Evolutionary conservation across 73 alveolate species (phyloP), one percentile per base, ranked within the genome.

Genomic region (Paraurostyla sp.): DNA sequence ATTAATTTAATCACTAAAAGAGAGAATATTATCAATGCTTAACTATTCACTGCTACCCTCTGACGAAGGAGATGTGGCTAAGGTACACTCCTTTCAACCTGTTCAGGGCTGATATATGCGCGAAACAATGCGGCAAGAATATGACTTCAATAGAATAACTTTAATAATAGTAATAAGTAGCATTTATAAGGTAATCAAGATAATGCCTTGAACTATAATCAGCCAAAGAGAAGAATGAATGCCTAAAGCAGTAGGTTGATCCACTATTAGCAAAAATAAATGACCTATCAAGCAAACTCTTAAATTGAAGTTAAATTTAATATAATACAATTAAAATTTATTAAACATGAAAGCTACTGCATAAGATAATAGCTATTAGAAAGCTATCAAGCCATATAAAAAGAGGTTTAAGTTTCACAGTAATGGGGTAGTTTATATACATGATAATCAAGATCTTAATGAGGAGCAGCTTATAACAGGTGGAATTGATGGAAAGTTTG

Each of bases 61-160:
- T 38, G 29, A 78, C 89, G 7, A 62, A 78, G 49, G 43, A 78
- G 29, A 78, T 78, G 89, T 78, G 89, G 89, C 29, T 78, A 22
- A 49, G 89, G 32, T 36, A 78, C 4, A 38, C 71, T 27, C 18
- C 9, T 4, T 73, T 73, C 42, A 73, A 73, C 46, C 36, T 45
- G 1, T 6, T 27, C 22, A 73, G 87, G 33, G 87, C 87, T 2
- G 71, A 50, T 40, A 3, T 73, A 0, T 73, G 87, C 59, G 49
- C 50, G 18, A 73, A 33, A 50, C 4, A 1, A 30, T 73, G 87
- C 71, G 23, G 50, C 18, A 45, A 73, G 42, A 73, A 73, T 73
- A 33, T 73, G 68, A 25, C 32, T 11, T 29, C 40, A 27, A 73
- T 73, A 16, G 69, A 73, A 25, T 51, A 46, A 3, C 7, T 43